Evolutionary conservation across 2,329 filamentous ascomycete species (phyloP).

Genomic region (Dendrostoma leiphaemia): DNA sequence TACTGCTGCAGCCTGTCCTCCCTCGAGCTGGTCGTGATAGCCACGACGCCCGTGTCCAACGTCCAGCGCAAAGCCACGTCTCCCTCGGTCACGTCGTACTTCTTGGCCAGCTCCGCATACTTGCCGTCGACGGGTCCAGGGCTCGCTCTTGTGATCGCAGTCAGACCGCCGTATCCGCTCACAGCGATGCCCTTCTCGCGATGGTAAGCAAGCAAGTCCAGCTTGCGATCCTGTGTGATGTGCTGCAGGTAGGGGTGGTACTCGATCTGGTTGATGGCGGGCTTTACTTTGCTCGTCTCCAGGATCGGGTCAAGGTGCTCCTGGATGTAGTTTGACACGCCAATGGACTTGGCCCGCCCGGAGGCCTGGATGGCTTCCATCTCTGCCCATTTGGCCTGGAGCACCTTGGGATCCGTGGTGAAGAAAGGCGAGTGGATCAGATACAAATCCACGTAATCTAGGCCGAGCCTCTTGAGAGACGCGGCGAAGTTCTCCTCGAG

Average conservation of each 20-base stretch:
- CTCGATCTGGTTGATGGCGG: slow-evolving; percentile 74
- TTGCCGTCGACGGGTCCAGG: slow-evolving; percentile 52
- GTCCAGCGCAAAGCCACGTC: slow-evolving; percentile 59
- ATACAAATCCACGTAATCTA: slow-evolving; percentile 66
- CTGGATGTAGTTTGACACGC: slow-evolving; percentile 69
- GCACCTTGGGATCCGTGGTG: slow-evolving; percentile 29
- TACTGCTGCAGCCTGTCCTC: slow-evolving; percentile 52
- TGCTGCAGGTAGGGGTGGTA: slow-evolving; percentile 64
- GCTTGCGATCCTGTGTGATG: slow-evolving; percentile 1
- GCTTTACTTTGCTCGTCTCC: slow-evolving; percentile 54
- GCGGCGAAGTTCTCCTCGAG: slow-evolving; percentile 48
- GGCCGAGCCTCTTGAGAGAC: slow-evolving; percentile 59
- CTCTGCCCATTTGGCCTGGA: slow-evolving; percentile 56
- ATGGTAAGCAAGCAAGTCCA: slow-evolving; percentile 50
- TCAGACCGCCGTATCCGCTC: slow-evolving; percentile 55
- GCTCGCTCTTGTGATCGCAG: slow-evolving; percentile 38
- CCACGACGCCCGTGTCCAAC: slow-evolving; percentile 42
- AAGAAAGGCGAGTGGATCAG: slow-evolving; percentile 11
- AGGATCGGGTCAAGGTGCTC: slow-evolving; percentile 50
- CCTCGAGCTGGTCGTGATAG: slow-evolving; percentile 53
- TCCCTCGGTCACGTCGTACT: slow-evolving; percentile 56
- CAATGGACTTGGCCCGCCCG: slow-evolving; percentile 63
- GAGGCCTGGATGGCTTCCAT: slow-evolving; percentile 60
- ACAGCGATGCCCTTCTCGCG: slow-evolving; percentile 43
- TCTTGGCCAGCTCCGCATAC: slow-evolving; percentile 46